Percentiles rank a stretch among this genome's conserved stretches.
Conservation (phyloP, 768 basidiomycete species). For the Daedaleopsis sinensis region DNA sequence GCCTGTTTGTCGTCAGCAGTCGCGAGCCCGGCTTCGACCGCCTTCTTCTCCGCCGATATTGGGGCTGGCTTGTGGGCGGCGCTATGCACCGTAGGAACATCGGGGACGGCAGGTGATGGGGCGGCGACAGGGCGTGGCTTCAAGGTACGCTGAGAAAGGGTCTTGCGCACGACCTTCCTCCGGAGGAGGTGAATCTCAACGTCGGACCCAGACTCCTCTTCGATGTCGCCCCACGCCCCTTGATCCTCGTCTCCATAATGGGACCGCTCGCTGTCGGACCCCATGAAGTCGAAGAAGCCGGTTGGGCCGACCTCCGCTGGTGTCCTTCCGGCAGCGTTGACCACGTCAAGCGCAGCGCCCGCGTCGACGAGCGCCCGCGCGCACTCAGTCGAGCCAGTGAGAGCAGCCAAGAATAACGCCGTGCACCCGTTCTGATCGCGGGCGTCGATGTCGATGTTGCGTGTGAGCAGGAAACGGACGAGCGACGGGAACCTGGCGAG, state of each 20-base stretch:
- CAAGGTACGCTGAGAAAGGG: background rate
- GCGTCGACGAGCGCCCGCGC: constrained; percentile 69
- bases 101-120: background rate
- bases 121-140: background rate
- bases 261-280: constrained; percentile 23
- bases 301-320: constrained; percentile 59
- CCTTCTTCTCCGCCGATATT: constrained; percentile 26
- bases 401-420: constrained; percentile 82
- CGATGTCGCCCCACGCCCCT: constrained; percentile 68
- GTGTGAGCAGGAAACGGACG: constrained; percentile 69
- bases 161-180: background rate
- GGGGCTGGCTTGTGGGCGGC: background rate
- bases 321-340: constrained; percentile 71
- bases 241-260: constrained; percentile 48
- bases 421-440: constrained; percentile 92
- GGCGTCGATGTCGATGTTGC: constrained; percentile 76
- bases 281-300: constrained; percentile 47
- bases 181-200: constrained; percentile 17
- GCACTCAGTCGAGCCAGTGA: constrained; percentile 66
- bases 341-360: constrained; percentile 80
- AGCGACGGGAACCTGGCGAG: constrained; percentile 78
- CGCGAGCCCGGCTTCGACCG: constrained; percentile 23
- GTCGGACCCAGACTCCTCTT: constrained; percentile 61
- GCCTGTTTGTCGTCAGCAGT: constrained; percentile 31
- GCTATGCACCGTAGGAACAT: background rate